phyloP scores from a whole-genome alignment of 352 stramenopile genomes.

The Globisporangium splendens region DNA sequence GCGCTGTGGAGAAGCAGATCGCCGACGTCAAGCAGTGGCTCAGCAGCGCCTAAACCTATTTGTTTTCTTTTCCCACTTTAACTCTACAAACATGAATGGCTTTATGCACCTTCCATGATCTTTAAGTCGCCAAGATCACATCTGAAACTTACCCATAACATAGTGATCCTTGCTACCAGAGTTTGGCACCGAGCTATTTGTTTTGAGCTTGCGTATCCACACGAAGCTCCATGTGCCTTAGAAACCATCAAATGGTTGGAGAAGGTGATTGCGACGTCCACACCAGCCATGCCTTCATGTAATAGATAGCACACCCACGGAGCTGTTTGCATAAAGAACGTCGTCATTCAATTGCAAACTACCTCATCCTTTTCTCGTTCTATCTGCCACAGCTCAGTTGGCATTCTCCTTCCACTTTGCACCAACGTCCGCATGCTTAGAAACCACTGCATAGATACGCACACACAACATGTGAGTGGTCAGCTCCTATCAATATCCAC shows the following conservation, averaged over 20 bases:
- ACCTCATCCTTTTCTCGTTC: not conserved
- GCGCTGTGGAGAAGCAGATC: conserved; percentile 79
- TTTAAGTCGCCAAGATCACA: no score
- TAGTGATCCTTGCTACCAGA: no score
- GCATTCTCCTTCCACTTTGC: no score
- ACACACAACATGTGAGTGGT: not conserved
- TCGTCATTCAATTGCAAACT: conserved; percentile 7
- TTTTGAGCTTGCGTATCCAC: no score
- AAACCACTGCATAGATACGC: conserved; percentile 18
- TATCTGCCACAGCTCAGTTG: not conserved
- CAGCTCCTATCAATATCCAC: not conserved
- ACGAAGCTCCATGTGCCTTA: no score
- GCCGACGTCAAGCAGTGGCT: conserved; percentile 72
- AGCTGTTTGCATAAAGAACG: conserved; percentile 1
- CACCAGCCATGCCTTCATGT: not conserved
- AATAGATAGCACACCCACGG: not conserved
- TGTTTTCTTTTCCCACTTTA: conserved; percentile 1
- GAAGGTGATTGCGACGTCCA: no score
- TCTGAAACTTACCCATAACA: no score
- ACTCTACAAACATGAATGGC: not conserved
- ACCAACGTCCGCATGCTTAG: conserved; percentile 9
- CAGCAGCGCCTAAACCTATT: conserved; percentile 17
- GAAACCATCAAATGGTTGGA: no score
- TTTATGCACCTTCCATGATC: not conserved
- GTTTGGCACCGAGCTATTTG: no score